Base-by-base conservation (phyloP, 1,284 basidiomycete species). In the Cystobasidium pallidum region DNA sequence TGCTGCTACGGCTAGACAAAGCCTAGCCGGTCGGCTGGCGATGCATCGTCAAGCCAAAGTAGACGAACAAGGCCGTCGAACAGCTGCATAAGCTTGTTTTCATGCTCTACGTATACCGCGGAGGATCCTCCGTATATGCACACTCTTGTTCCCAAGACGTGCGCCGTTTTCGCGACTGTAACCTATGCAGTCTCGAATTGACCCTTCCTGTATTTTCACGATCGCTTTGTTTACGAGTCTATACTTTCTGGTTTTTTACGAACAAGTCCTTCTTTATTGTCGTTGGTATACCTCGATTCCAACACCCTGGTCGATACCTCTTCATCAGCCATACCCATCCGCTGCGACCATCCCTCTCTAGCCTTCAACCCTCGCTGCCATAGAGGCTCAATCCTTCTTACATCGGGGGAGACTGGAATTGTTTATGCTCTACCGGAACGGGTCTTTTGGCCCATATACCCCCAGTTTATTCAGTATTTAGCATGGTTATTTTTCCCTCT, bases 41-140 rank as follows among this genome's bases (percentile, higher is more conserved):
- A 52, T 71, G 59, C 68, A 58, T 30, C 59, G 68, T 34, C 68
- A 63, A 39, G 68, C 61, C 24, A 63, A 57, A 45, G 61, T 63
- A 28, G 68, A 71, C 52, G 68, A 71, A 47, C 68, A 71, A 30
- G 68, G 68, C 19, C 45, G 68, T 30, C 28, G 68, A 47, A 59
- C 57, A 39, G 62, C 62, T 11, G 62, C 62, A 2, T 64, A 24
- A 34, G 30, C 55, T 51, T 7, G 8, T 21, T 51, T 26, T 28
- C 21, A 24, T n/a, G 11, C 49, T n/a, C n/a, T n/a, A n/a, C n/a
- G n/a, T n/a, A n/a, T n/a, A n/a, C n/a, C n/a, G n/a, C n/a, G n/a
- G n/a, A n/a, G n/a, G n/a, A n/a, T n/a, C n/a, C n/a, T n/a, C n/a
- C n/a, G n/a, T n/a, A n/a, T n/a, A n/a, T n/a, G n/a, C n/a, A n/a